Percentiles rank a stretch among this genome's conserved stretches.
Conservation (phyloP, 176 grass and related monocot genomes). For the Bolboschoenus planiculmis region DNA sequence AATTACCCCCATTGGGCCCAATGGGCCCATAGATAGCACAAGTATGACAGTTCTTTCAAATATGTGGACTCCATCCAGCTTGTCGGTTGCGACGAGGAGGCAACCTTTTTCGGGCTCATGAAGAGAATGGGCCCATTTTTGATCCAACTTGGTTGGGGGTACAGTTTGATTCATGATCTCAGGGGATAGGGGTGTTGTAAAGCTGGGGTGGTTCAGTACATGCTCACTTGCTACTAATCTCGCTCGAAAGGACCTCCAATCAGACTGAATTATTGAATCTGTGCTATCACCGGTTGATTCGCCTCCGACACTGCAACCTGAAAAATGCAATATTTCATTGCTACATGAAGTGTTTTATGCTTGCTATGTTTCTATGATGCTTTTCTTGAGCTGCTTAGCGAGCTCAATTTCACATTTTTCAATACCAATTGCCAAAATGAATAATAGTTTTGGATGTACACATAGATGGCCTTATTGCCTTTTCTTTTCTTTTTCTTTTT, state of each 20-base stretch:
- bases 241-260: constrained; percentile 76
- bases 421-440: background rate
- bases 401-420: background rate
- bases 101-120: constrained; percentile 73
- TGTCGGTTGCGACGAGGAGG: constrained; percentile 75
- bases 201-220: background rate
- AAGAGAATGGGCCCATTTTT: constrained; percentile 73
- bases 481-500: background rate
- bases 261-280: constrained; percentile 24
- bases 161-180: background rate
- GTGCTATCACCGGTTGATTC: background rate
- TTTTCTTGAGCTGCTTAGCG: background rate
- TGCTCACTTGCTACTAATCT: constrained; percentile 45
- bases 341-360: background rate
- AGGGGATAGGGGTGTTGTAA: background rate
- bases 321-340: background rate
- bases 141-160: constrained; percentile 14
- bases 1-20: constrained; percentile 70
- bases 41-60: constrained; percentile 92
- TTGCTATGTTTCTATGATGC: background rate
- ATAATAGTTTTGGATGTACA: background rate
- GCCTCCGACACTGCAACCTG: constrained; percentile 8
- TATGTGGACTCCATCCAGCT: constrained; percentile 87
- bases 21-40: constrained; percentile 46
- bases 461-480: background rate